A percentile compares a stretch with the other conserved stretches of the same genome.
Evolutionary conservation across 2,329 filamentous ascomycete genomes (phyloP).

Genomic region (Paraphaeosphaeria sporulosa): DNA sequence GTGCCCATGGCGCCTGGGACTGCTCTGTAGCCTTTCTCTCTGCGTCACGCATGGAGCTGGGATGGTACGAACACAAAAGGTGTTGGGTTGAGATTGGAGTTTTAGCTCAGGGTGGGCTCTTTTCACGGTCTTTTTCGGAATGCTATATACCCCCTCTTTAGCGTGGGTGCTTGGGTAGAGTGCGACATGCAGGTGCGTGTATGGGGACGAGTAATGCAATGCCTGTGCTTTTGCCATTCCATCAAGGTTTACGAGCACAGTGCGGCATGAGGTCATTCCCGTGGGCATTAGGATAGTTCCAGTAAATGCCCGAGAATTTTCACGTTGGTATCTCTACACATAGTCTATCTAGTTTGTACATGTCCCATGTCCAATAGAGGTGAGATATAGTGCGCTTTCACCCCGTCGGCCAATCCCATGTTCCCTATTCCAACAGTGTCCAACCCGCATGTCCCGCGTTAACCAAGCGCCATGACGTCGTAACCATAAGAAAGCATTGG

Average conservation of each 20-base stretch:
- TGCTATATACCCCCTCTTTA: constrained; percentile 14
- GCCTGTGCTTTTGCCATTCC: too few species aligned
- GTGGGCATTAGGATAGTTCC: too few species aligned
- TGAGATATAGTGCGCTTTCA: not conserved
- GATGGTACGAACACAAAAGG: not conserved
- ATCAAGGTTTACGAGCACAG: too few species aligned
- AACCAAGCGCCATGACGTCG: constrained; percentile 5
- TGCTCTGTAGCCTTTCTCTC: constrained; percentile 1
- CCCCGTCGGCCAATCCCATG: not conserved
- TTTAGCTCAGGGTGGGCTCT: not conserved
- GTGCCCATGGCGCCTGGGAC: not conserved
- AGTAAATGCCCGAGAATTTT: too few species aligned
- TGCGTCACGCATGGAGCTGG: not conserved
- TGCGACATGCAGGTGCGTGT: not conserved
- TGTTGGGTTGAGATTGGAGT: not conserved
- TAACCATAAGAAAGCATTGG: constrained; percentile 11
- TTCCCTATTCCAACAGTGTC: not conserved
- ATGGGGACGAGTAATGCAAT: not conserved
- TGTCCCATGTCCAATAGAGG: not conserved
- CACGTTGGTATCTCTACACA: not conserved
- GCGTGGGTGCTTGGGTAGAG: not conserved
- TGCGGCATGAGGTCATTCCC: too few species aligned
- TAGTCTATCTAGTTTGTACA: not conserved
- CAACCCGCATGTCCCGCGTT: not conserved
- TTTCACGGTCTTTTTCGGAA: not conserved